Percentiles rank a stretch among this genome's conserved stretches.
Evolutionary conservation across 2,329 filamentous ascomycete species (phyloP).

Genomic region (Sporothrix mexicana): DNA sequence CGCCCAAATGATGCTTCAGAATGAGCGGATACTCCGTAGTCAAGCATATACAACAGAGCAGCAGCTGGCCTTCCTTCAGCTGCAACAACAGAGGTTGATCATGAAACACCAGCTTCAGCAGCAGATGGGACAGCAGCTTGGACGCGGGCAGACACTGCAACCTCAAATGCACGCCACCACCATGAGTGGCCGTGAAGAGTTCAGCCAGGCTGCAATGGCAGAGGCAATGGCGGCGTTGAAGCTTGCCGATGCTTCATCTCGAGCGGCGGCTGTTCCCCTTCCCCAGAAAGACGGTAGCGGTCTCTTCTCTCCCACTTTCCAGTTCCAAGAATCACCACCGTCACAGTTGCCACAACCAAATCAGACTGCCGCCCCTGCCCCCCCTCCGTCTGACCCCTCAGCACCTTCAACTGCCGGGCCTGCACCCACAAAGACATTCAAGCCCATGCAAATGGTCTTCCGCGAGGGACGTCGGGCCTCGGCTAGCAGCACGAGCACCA

Average conservation of each 20-base stretch:
- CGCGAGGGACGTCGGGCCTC: constrained; percentile 32
- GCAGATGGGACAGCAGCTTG: background rate
- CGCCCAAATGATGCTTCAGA: background rate
- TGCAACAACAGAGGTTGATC: background rate
- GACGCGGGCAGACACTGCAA: background rate
- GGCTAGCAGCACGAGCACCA: constrained; percentile 30
- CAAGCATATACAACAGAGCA: background rate
- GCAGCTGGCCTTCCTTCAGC: background rate
- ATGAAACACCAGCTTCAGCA: background rate
- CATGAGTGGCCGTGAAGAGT: background rate
- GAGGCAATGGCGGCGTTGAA: background rate
- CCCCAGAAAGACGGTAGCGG: background rate
- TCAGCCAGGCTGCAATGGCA: background rate
- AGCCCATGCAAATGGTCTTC: constrained; percentile 37
- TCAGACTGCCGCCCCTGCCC: too few relatives aligned
- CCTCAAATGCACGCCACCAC: background rate
- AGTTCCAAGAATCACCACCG: background rate
- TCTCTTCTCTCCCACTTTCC: constrained; percentile 8
- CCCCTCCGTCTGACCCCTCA: too few relatives aligned
- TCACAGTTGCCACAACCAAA: background rate
- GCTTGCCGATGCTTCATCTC: background rate
- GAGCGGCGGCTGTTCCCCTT: background rate
- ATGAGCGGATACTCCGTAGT: background rate
- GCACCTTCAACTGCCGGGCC: background rate
- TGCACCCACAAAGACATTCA: constrained; percentile 28